Base-by-base conservation (phyloP, 306 rosid genomes). In the Boehmeria nivea region DNA sequence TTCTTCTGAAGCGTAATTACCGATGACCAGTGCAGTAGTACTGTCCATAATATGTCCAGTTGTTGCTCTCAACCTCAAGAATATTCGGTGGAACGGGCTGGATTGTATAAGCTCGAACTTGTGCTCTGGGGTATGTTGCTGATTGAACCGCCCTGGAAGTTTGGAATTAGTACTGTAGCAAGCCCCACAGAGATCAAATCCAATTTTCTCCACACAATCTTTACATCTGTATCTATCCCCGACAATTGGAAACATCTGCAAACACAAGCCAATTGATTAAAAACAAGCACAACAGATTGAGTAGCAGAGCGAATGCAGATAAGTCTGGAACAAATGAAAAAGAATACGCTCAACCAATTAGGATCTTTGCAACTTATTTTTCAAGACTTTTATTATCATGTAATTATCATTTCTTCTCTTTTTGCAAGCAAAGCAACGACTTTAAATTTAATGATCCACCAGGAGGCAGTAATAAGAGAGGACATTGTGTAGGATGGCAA, bases 81-180 rank as follows among this genome's bases (percentile, higher is more conserved):
- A 31, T 24, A 73, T 56, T 40, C 50, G 60, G 24, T 0, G 16
- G 51, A 3, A 0, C 0, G 8, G 14, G 37, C 13, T 18, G 28
- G 12, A 3, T 2, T 17, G 20, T 39, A 57, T 2, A 46, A 45
- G 82, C 69, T 64, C 56, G 54, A 89, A 77, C 72, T 45, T 50
- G 74, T 89, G 97, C 24, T 89, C 94, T 16, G 90, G 74, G 31
- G 81, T 83, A 68, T 89, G 97, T 69, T 86, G 84, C 76, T 89
- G 97, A 75, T 89, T 89, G 70, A 89, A 86, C 56, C 95, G 89
- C 51, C 97, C 97, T 0, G 94, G 97, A 73, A 76, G 94, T 82
- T 81, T 89, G 52, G 86, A 60, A 6, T 37, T 40, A 21, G 77
- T 67, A 50, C 78, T 81, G 38, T 79, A 81, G 75, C 97, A 89